Conservation (phyloP, 2,329 filamentous ascomycete genomes). For the Myotisia sp. region DNA sequence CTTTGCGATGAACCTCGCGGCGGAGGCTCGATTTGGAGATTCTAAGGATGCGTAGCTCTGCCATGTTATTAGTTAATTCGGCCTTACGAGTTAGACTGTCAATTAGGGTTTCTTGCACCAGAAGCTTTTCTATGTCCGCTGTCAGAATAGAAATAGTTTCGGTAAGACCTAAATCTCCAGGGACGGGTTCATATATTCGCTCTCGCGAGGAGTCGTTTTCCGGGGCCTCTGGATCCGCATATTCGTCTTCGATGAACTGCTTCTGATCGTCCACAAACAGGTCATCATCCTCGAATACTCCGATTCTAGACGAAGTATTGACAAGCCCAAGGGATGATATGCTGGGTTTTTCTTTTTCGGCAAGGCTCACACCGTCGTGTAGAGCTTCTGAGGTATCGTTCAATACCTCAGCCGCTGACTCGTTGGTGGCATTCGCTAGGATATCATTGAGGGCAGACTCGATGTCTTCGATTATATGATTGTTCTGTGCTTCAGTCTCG, state of each 20-base stretch:
- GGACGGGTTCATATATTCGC: constrained; percentile 83
- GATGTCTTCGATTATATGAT: constrained; percentile 76
- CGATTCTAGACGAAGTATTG: constrained; percentile 70
- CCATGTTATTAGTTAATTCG: constrained; percentile 90
- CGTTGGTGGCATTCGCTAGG: constrained; percentile 59
- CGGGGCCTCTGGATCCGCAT: constrained; percentile 53
- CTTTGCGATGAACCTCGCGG: constrained; percentile 82
- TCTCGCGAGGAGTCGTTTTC: constrained; percentile 51
- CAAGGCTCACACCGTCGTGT: constrained; percentile 43
- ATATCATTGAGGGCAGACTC: constrained; percentile 86
- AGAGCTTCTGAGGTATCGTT: constrained; percentile 30
- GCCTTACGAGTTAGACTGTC: constrained; percentile 87
- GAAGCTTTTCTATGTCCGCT: constrained; percentile 76
- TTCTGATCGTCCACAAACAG: constrained; percentile 74
- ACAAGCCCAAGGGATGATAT: constrained; percentile 84
- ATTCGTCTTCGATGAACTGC: constrained; percentile 72
- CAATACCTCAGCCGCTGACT: constrained; percentile 17
- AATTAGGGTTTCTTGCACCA: constrained; percentile 76
- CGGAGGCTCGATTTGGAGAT: constrained; percentile 92
- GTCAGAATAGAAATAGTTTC: constrained; percentile 85
- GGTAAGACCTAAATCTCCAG: constrained; percentile 80
- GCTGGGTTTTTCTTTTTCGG: constrained; percentile 58
- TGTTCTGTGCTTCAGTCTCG: constrained; percentile 47
- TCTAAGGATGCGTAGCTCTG: constrained; percentile 76
- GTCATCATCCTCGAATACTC: constrained; percentile 87